Percentiles rank a stretch among this genome's conserved stretches.
Evolutionary conservation across 2,329 filamentous ascomycete species (phyloP).

Genomic region (Phyllosticta capitalensis): DNA sequence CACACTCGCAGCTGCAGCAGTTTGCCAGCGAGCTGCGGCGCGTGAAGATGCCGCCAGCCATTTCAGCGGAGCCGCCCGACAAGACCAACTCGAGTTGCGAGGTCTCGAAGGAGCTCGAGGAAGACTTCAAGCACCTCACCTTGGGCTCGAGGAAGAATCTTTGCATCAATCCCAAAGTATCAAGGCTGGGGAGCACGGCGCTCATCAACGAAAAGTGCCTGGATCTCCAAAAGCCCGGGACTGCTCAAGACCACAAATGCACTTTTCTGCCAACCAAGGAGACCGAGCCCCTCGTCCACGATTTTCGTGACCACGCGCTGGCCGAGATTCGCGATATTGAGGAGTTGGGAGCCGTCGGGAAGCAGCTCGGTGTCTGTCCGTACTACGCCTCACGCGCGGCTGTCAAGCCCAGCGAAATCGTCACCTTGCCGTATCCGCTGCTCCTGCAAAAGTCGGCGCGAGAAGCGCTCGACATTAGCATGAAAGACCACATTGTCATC

Average conservation of each 20-base stretch:
- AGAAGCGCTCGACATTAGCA: slow-evolving; percentile 74
- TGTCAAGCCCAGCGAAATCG: slow-evolving; percentile 75
- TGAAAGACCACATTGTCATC: slow-evolving; percentile 85
- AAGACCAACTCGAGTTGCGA: neutral
- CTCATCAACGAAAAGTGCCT: slow-evolving; percentile 91
- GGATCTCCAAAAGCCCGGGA: slow-evolving; percentile 70
- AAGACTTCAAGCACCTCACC: slow-evolving; percentile 69
- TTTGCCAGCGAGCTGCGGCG: slow-evolving; percentile 75
- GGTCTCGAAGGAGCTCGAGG: slow-evolving; percentile 30
- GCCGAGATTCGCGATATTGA: slow-evolving; percentile 89
- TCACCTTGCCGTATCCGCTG: slow-evolving; percentile 86
- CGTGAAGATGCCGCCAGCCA: slow-evolving; percentile 64
- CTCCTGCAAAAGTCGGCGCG: slow-evolving; percentile 78
- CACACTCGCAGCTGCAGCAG: slow-evolving; percentile 83
- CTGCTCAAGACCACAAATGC: slow-evolving; percentile 58
- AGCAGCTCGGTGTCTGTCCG: slow-evolving; percentile 72
- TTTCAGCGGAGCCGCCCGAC: slow-evolving; percentile 38
- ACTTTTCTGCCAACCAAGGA: slow-evolving; percentile 70
- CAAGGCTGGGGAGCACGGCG: slow-evolving; percentile 56
- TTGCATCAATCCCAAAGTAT: slow-evolving; percentile 82
- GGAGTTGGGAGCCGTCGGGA: slow-evolving; percentile 71
- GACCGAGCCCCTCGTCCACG: slow-evolving; percentile 58
- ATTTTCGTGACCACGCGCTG: slow-evolving; percentile 76
- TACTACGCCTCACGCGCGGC: slow-evolving; percentile 91
- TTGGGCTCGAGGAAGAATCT: slow-evolving; percentile 77